Evolutionary conservation across 1,284 basidiomycete genomes (phyloP), one percentile per base, ranked within the genome.

Genomic region (Tetrapyrgos nigripes): DNA sequence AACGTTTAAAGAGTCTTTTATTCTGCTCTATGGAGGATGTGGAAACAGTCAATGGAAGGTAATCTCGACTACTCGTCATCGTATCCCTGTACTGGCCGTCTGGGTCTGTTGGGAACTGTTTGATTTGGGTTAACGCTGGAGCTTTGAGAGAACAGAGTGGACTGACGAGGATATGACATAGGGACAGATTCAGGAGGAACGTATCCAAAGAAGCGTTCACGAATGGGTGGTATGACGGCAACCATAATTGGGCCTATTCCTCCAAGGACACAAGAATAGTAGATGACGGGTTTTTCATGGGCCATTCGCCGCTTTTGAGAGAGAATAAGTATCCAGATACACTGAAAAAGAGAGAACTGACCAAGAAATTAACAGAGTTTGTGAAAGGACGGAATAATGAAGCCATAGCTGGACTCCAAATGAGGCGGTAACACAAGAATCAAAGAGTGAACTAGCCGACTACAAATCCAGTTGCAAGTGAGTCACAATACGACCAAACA

Each of bases 221-320:
- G 88, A 65, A 97, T 83, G 6, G 92, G 88, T 11, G 96, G 95
- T 11, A 97, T 85, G 48, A 83, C 79, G 43, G 93, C 66, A 50
- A 91, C 91, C 71, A 93, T 78, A 26, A 90, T 74, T 13, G 96
- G 96, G 2, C 95, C 95, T 74, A 84, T 79, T 54, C 78, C 70
- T 46, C 95, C 96, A 60, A 97, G 76, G 53, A 88, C 75, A 71
- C 91, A 82, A 6, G 94, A 93, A 79, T 89, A 97, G 81, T 97
- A 96, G 74, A 97, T 86, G 69, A 94, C 92, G 35, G 96, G 95
- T 67, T 88, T 88, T 78, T 97, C 95, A 79, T 98, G 96, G 35
- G 95, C 94, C 37, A 47, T 53, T 23, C 59, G 59, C 69, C 90
- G 86, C 61, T 91, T 87, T 84, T 83, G 81, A 83, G 84, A 52